Evolutionary conservation across 345 rosid species (phyloP).

Genomic region (Syzygium grande): DNA sequence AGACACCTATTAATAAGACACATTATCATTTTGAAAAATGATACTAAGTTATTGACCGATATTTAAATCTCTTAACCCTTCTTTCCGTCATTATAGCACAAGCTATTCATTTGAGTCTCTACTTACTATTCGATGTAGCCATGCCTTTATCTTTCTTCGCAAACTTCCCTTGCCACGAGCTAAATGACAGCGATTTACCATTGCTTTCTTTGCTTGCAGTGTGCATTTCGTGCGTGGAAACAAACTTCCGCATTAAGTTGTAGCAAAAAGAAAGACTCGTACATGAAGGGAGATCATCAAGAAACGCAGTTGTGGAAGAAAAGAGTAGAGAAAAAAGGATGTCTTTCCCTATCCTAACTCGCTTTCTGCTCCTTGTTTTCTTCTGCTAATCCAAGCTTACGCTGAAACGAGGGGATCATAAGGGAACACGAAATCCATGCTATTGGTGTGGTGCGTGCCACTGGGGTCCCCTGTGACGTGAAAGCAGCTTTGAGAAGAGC

Average conservation of each 20-base stretch:
- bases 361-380: neutral
- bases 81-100: neutral
- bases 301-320: neutral
- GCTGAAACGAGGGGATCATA: neutral
- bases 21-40: fast-evolving
- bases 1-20: neutral
- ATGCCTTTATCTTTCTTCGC: neutral
- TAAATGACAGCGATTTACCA: neutral
- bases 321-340: fast-evolving
- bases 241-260: neutral
- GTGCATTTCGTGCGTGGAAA: neutral
- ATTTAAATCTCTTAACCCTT: neutral
- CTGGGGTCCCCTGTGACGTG: neutral
- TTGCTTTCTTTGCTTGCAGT: neutral
- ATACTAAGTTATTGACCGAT: neutral
- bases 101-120: neutral
- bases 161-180: neutral
- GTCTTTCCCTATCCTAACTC: neutral
- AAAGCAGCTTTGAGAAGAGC: neutral
- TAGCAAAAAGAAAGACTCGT: neutral
- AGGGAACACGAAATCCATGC: neutral
- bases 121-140: neutral
- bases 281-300: neutral
- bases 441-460: neutral
- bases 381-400: neutral